Percentiles rank a stretch among this genome's conserved stretches.
Conservation (phyloP, 768 basidiomycete genomes). For the Pulveroboletus sp. region DNA sequence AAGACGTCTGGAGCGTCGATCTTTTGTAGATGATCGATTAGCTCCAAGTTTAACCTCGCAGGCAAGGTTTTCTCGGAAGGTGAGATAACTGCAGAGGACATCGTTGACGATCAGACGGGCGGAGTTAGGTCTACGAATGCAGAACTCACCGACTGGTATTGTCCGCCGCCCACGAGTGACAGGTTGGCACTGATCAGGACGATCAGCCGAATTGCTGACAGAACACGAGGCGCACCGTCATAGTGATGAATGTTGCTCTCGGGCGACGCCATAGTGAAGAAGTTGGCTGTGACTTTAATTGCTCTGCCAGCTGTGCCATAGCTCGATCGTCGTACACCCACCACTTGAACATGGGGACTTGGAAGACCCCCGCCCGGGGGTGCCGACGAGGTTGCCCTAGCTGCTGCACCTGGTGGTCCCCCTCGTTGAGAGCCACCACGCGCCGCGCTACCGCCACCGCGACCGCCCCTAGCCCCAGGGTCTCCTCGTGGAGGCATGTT, state of each 20-base stretch:
- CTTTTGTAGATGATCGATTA: slow-evolving; percentile 61
- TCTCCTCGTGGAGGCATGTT: slow-evolving; percentile 39
- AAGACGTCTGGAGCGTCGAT: slow-evolving; percentile 58
- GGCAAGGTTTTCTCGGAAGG: slow-evolving; percentile 69
- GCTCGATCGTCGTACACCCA: slow-evolving; percentile 66
- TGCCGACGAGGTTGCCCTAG: slow-evolving; percentile 16
- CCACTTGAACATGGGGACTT: slow-evolving; percentile 39
- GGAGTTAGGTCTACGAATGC: not conserved
- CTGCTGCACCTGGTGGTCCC: slow-evolving; percentile 19
- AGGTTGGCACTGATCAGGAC: slow-evolving; percentile 19
- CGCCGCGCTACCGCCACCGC: slow-evolving; percentile 24
- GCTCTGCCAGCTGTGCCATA: slow-evolving; percentile 54
- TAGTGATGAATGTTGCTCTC: slow-evolving; percentile 69
- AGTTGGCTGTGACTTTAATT: slow-evolving; percentile 49
- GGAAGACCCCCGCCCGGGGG: slow-evolving; percentile 32
- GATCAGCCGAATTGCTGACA: not conserved
- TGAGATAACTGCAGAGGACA: slow-evolving; percentile 44
- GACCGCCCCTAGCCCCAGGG: slow-evolving; percentile 22
- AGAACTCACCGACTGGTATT: slow-evolving; percentile 20
- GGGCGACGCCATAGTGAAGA: slow-evolving; percentile 59
- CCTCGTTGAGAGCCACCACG: slow-evolving; percentile 29
- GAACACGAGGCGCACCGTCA: slow-evolving; percentile 55
- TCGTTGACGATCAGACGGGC: slow-evolving; percentile 11
- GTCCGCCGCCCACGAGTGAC: not conserved
- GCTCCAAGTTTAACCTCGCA: slow-evolving; percentile 60